Conservation (phyloP, 2,329 filamentous ascomycete genomes). For the Talaromyces sp. region DNA sequence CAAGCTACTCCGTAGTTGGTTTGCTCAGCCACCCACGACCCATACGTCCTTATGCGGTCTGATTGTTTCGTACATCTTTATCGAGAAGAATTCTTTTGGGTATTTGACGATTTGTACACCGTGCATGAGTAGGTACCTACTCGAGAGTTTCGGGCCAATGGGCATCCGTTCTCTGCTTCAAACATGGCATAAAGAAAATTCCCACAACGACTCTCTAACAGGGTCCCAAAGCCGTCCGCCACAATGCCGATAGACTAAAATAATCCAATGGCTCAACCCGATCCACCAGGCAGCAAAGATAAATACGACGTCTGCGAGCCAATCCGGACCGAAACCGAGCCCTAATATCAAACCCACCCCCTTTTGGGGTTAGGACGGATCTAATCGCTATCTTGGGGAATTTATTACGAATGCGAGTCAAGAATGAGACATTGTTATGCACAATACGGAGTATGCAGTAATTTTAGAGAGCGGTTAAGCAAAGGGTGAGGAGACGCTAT, state of each 20-base stretch:
- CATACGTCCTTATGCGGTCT: neutral
- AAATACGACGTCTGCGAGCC: neutral
- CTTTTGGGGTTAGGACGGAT: neutral
- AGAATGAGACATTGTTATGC: neutral
- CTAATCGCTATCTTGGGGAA: neutral
- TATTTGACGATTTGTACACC: too few relatives aligned
- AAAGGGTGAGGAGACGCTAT: neutral
- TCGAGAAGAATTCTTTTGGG: too few relatives aligned
- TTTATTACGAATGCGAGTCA: neutral
- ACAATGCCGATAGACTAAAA: neutral
- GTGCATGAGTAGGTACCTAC: too few relatives aligned
- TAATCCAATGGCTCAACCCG: too few relatives aligned
- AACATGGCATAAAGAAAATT: neutral
- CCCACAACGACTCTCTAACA: neutral
- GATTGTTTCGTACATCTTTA: too few relatives aligned
- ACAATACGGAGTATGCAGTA: neutral
- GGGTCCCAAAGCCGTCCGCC: neutral
- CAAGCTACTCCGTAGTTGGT: neutral
- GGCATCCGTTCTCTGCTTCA: neutral
- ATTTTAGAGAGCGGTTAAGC: neutral
- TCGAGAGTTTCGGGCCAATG: neutral
- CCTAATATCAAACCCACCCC: neutral
- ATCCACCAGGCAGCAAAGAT: neutral
- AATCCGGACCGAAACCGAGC: neutral
- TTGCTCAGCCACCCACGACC: neutral